These are phyloP conservation scores for Fusarium haematococcum DNA, from an alignment of 2,329 filamentous ascomycete species.

Conservation along the genomic window DNA sequence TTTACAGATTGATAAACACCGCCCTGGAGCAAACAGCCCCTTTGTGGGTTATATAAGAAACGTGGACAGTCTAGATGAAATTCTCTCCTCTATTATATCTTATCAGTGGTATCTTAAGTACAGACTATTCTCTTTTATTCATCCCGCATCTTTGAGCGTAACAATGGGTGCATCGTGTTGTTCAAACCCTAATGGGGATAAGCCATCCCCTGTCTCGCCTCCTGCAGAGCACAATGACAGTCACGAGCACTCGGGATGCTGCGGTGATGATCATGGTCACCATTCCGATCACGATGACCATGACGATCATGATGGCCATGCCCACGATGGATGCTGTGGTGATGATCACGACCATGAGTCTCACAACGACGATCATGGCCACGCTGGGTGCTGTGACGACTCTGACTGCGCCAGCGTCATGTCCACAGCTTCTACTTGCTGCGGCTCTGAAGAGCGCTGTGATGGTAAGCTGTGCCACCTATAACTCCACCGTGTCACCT, in stretches of 20 bases:
- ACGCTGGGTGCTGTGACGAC: not conserved
- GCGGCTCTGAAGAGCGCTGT: not conserved
- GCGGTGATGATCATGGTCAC: not conserved
- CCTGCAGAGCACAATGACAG: not conserved
- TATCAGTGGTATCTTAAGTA: not conserved
- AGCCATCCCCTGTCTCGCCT: not conserved
- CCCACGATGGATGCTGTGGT: not conserved
- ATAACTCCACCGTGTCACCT: no score
- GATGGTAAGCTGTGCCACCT: not conserved
- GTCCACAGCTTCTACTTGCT: not conserved
- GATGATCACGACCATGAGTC: not conserved
- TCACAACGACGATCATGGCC: not conserved
- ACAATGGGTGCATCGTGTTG: not conserved
- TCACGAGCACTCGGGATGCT: not conserved
- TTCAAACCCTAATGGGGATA: not conserved
- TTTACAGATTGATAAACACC: not conserved
- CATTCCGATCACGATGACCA: not conserved
- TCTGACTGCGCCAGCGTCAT: not conserved
- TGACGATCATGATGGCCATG: not conserved
- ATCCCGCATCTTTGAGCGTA: not conserved
- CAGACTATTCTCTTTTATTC: not conserved
- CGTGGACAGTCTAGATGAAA: not conserved
- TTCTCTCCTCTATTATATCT: not conserved
- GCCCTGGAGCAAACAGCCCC: not conserved
- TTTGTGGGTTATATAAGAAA: not conserved